Base-by-base conservation (phyloP, 1,284 basidiomycete genomes). In the Lentinus polychrous region DNA sequence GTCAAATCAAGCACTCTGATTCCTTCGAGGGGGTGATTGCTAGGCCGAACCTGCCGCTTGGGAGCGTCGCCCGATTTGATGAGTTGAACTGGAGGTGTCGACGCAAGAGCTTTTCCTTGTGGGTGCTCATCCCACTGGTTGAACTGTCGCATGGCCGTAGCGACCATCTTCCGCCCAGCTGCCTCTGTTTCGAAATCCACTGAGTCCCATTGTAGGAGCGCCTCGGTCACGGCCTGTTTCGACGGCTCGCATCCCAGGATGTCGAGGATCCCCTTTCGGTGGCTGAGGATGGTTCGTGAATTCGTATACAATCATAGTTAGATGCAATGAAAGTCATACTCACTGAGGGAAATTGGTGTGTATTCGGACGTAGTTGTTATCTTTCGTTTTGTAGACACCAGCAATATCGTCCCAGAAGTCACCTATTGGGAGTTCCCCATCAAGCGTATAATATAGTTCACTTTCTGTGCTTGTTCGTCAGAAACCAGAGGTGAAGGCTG, bases 341-440 rank as follows among this genome's bases (percentile, higher is more conserved):
- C 60, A 81, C 78, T 83, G 80, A 32, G 79, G 75, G 56, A 83
- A 83, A 53, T 82, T 83, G 18, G 79, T 81, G 56, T 83, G 81
- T 15, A 81, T 71, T 22, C 80, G 69, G 11, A 82, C 74, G 55
- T 67, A 74, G 43, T 67, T 65, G 42, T 66, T 55, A 46, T 76
- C 75, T 50, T 72, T 74, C 2, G 80, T 81, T 44, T 63, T 57
- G 57, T 81, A 83, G 0, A 78, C 50, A 0, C 79, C 81, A 1
- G 76, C 74, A 5, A 83, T 66, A 1, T 61, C 55, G 50, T 83
- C 80, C 68, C 75, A 81, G 0, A 73, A 27, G 0, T 58, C 57
- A 7, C 61, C 65, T 6, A 56, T 55, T 0, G 69, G 66, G 4
- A 66, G 52, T 37, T 66, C 39, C 0, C 65, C 70, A 52, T 81